These are phyloP conservation scores for Papiliotrema fonsecae DNA, from an alignment of 1,284 basidiomycete species.

Conservation along the genomic window DNA sequence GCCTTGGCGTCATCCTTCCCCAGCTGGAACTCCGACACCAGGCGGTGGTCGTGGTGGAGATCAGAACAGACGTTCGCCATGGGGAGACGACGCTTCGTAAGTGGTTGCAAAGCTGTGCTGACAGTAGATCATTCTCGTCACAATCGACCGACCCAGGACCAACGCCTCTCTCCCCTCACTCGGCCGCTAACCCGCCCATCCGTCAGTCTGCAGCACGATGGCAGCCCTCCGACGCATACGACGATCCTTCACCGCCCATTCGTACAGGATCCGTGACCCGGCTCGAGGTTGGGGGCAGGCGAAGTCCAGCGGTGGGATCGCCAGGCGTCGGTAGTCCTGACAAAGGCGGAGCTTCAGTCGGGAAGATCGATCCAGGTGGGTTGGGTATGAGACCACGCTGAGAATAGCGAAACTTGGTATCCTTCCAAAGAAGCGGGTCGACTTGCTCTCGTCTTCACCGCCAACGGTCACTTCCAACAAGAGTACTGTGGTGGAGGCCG, in stretches of 20 bases:
- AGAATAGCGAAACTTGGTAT: slow-evolving; percentile 45
- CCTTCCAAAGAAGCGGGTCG: slow-evolving; percentile 46
- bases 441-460: slow-evolving; percentile 11
- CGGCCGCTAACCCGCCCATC: slow-evolving; percentile 12
- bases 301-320: no score
- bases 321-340: slow-evolving; percentile 10
- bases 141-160: slow-evolving; percentile 20
- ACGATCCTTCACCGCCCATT: slow-evolving; percentile 25
- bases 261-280: slow-evolving; percentile 4
- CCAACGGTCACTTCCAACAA: slow-evolving; percentile 4
- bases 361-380: slow-evolving; percentile 47
- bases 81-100: slow-evolving; percentile 28
- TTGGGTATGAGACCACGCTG: neutral
- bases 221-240: slow-evolving; percentile 42
- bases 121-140: slow-evolving; percentile 27
- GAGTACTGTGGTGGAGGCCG: no score
- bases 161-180: slow-evolving; percentile 3
- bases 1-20: slow-evolving; percentile 2
- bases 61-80: slow-evolving; percentile 24
- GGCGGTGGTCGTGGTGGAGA: slow-evolving; percentile 29
- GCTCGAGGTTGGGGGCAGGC: slow-evolving; percentile 11
- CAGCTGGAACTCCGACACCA: slow-evolving; percentile 6
- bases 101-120: slow-evolving; percentile 11
- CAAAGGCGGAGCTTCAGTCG: slow-evolving; percentile 9
- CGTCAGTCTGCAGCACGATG: slow-evolving; percentile 30